These are phyloP conservation scores for Calonectria pteridis DNA, from an alignment of 2,329 filamentous ascomycete species.

Conservation along the genomic window DNA sequence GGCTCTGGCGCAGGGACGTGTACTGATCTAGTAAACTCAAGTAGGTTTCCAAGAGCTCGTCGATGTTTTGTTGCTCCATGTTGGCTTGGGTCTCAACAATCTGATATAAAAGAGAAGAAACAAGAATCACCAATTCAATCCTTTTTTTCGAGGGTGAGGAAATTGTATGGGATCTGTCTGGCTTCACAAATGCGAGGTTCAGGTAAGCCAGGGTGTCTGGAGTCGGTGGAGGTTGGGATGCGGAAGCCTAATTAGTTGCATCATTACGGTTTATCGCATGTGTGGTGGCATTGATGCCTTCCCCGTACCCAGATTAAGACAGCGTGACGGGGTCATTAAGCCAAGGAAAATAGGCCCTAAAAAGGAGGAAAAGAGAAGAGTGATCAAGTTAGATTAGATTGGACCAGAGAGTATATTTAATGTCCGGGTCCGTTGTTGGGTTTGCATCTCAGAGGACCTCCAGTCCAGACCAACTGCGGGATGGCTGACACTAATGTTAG, in stretches of 20 bases:
- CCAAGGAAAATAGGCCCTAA: background rate
- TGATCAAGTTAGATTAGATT: background rate
- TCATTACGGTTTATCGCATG: slow-evolving; percentile 36
- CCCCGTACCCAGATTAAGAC: background rate
- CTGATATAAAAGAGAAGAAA: background rate
- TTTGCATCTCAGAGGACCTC: slow-evolving; percentile 40
- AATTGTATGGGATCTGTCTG: background rate
- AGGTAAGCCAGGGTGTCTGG: slow-evolving; percentile 10
- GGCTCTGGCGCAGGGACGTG: slow-evolving; percentile 66
- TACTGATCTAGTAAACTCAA: slow-evolving; percentile 77
- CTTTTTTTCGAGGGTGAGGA: background rate
- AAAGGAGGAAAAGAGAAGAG: background rate
- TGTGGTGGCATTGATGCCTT: slow-evolving; percentile 5
- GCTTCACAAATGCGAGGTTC: background rate
- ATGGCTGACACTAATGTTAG: slow-evolving; percentile 46
- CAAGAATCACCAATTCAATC: background rate
- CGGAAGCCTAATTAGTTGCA: slow-evolving; percentile 29
- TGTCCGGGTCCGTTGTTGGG: slow-evolving; percentile 41
- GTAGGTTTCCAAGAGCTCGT: slow-evolving; percentile 74
- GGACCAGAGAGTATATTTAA: background rate
- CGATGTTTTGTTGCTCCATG: slow-evolving; percentile 61
- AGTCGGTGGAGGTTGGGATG: slow-evolving; percentile 11
- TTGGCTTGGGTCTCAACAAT: background rate
- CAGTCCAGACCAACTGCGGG: slow-evolving; percentile 45
- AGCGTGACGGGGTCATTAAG: background rate